phyloP scores from a whole-genome alignment of 192 early-diverging fungal genomes.

The Gaertneriomyces sp. region DNA sequence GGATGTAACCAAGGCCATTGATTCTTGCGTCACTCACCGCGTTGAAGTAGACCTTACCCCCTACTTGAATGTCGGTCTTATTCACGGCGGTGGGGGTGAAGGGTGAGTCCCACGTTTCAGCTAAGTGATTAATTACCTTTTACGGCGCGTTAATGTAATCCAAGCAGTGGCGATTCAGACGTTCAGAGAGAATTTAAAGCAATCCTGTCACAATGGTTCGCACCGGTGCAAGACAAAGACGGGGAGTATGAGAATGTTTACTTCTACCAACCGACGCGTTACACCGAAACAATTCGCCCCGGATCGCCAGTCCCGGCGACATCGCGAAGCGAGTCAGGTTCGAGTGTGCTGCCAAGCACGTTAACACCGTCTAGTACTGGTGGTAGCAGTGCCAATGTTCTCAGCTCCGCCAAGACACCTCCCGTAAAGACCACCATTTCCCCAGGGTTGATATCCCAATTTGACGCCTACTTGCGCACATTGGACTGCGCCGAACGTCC shows the following conservation, averaged over 20 bases:
- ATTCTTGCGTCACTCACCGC: constrained; percentile 24
- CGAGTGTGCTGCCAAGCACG: no score
- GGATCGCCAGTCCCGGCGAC: no score
- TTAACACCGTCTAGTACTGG: no score
- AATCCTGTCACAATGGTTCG: constrained; percentile 60
- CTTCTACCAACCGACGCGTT: constrained; percentile 57
- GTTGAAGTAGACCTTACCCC: constrained; percentile 42
- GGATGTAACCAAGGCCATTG: constrained; percentile 34
- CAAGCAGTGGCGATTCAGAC: not conserved
- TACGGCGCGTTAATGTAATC: no score
- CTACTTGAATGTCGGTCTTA: constrained; percentile 36
- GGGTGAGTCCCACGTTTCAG: not conserved
- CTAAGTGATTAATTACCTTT: not conserved
- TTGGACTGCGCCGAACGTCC: constrained; percentile 62
- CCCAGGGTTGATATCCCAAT: not conserved
- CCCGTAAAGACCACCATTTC: no score
- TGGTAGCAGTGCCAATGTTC: no score
- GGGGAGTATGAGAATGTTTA: constrained; percentile 46
- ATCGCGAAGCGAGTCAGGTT: no score
- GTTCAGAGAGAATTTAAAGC: constrained; percentile 44
- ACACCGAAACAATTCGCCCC: not conserved
- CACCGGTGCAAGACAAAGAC: constrained; percentile 44
- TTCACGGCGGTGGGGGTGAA: not conserved
- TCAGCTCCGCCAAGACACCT: no score
- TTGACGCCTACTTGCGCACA: constrained; percentile 5